Evolutionary conservation across 345 rosid species (phyloP).

Genomic region (Chamaenerion angustifolium): DNA sequence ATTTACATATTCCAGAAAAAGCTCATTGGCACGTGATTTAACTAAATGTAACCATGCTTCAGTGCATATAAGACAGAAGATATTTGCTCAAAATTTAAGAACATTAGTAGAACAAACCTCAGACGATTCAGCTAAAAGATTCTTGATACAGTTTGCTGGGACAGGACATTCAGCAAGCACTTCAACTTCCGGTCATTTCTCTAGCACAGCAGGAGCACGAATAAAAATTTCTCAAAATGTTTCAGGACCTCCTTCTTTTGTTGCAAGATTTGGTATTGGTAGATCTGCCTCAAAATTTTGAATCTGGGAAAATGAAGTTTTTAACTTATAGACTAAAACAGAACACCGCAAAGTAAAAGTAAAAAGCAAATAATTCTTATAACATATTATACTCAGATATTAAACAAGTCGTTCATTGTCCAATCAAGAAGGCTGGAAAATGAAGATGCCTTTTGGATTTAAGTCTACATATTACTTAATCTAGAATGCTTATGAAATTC

Average conservation of each 20-base stretch:
- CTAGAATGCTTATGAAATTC: background rate
- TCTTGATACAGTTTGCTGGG: constrained; percentile 24
- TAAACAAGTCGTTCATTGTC: too few species aligned
- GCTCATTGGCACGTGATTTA: too few species aligned
- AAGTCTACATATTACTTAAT: background rate
- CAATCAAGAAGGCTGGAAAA: too few species aligned
- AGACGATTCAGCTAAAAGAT: constrained; percentile 55
- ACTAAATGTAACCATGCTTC: too few species aligned
- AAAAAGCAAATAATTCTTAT: background rate
- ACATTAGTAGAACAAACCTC: constrained; percentile 33
- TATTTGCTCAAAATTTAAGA: background rate
- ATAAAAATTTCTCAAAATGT: constrained; percentile 83
- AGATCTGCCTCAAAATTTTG: constrained; percentile 95
- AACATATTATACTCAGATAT: too few species aligned
- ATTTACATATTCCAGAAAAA: too few species aligned
- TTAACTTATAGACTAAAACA: background rate
- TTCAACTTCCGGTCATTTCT: constrained; percentile 71
- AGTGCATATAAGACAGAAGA: too few species aligned
- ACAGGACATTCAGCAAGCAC: constrained; percentile 71
- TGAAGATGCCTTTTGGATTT: background rate
- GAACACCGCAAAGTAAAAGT: too few species aligned
- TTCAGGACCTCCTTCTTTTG: constrained; percentile 79
- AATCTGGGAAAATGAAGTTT: constrained; percentile 27
- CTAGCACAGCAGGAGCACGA: constrained; percentile 90
- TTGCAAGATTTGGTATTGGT: constrained; percentile 50